Percentiles rank a stretch among this genome's conserved stretches.
These are phyloP conservation scores for Euclidium syriacum DNA, from an alignment of 345 rosid genomes.

Conservation along the genomic window DNA sequence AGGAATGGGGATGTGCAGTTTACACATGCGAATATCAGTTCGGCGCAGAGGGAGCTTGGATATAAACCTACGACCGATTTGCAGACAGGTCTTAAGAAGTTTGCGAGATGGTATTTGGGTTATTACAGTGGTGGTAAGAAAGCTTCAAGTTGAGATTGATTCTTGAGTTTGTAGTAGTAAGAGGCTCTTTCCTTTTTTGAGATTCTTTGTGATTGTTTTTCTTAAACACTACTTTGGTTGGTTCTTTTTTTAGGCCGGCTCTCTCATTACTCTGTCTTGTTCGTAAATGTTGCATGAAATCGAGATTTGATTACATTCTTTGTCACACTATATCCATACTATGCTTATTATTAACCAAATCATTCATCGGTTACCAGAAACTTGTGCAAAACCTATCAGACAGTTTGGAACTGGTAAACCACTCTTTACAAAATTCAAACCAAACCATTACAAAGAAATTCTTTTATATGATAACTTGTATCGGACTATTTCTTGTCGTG, in stretches of 20 bases:
- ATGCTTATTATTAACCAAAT: too few relatives aligned
- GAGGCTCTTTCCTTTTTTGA: neutral
- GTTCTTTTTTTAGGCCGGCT: slow-evolving; percentile 15
- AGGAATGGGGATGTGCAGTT: slow-evolving; percentile 85
- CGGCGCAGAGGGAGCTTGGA: slow-evolving; percentile 74
- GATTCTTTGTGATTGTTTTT: slow-evolving; percentile 31
- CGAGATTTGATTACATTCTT: too few relatives aligned
- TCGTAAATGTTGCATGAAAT: slow-evolving; percentile 17
- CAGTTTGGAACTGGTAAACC: slow-evolving; percentile 16
- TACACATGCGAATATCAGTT: slow-evolving; percentile 90
- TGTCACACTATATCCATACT: too few relatives aligned
- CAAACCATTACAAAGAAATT: neutral
- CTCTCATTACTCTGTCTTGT: neutral
- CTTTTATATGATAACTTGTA: slow-evolving; percentile 4
- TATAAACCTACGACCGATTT: slow-evolving; percentile 86
- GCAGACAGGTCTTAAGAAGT: slow-evolving; percentile 86
- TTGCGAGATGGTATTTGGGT: slow-evolving; percentile 80
- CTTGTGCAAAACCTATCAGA: too few relatives aligned
- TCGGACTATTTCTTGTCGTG: slow-evolving; percentile 17
- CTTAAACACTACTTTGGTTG: slow-evolving; percentile 21
- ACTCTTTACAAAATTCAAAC: slow-evolving; percentile 18
- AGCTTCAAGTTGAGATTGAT: slow-evolving; percentile 37
- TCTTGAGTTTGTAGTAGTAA: slow-evolving; percentile 10
- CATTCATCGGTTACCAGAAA: too few relatives aligned
- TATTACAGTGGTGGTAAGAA: slow-evolving; percentile 62